Evolutionary conservation across 805 yeast genomes (phyloP), one percentile per base, ranked within the genome.

Genomic region (Saturnispora kantuleensis): DNA sequence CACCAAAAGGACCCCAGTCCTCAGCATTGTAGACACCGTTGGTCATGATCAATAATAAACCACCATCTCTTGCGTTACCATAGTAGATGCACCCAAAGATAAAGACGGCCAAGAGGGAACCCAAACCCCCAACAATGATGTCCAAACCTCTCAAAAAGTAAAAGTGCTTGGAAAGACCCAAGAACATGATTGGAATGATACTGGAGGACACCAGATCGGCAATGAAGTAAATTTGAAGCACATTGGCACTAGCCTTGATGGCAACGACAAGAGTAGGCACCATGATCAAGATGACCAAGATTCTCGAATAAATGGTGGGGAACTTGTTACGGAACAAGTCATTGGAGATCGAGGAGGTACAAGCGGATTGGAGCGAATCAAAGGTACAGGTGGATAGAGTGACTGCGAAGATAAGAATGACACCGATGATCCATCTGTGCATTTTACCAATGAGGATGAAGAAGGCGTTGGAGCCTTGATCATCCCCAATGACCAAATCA

Each of bases 1-100:
- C 96, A 18, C 95, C 97, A 66, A 89, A 89, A 0, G 95, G 80
- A 55, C 94, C 85, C 96, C 96, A 89, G 58, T 89, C 96, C 41
- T 72, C 74, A 5, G 74, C 67, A 49, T 72, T 67, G 56, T 89
- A 89, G 26, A 89, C 66, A 37, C 97, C 96, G 55, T 83, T 79
- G 77, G 81, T 76, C 43, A 89, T 70, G 47, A 89, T 66, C 42
- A 89, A 65, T 42, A 89, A 69, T 49, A 71, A 71, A 13, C 83
- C 96, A 54, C 96, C 97, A 48, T 79, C 84, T 43, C 65, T 62
- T 9, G 95, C 90, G 56, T 67, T 64, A 31, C 70, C 75, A 58
- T 81, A 88, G 66, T 87, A 89, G 42, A 86, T 70, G 2, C 87
- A 70, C 34, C 97, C 97, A 61, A 79, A 88, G 41, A 88, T 69